Conservation (phyloP, 306 rosid genomes). For the Dryas octopetala region DNA sequence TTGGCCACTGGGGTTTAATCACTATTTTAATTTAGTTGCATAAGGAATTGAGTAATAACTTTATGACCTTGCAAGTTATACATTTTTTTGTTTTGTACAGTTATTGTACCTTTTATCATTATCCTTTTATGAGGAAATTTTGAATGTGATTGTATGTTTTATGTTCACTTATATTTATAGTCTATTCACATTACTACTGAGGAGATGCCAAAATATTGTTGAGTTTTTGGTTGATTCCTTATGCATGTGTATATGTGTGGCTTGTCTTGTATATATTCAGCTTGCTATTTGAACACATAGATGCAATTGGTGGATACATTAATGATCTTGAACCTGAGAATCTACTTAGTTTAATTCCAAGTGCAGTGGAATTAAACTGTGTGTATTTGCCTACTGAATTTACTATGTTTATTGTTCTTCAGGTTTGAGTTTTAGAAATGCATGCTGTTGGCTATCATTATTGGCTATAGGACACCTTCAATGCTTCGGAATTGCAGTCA, state of each 20-base stretch:
- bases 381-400: not conserved
- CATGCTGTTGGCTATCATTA: constrained; percentile 4
- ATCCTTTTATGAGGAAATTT: not conserved
- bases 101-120: not conserved
- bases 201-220: not conserved
- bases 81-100: not conserved
- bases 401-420: constrained; percentile 1
- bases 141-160: not conserved
- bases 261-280: not conserved
- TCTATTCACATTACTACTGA: not conserved
- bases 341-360: not conserved
- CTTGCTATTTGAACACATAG: not conserved
- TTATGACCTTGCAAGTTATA: too few species aligned
- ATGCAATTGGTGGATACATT: not conserved
- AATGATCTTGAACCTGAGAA: not conserved
- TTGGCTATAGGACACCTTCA: not conserved
- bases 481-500: not conserved
- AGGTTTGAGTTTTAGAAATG: constrained; percentile 25
- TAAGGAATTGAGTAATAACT: too few species aligned
- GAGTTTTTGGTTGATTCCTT: not conserved
- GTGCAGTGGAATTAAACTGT: not conserved
- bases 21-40: too few species aligned
- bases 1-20: too few species aligned
- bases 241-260: not conserved
- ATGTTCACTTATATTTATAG: not conserved